Base-by-base conservation (phyloP, 805 yeast genomes). In the Hyphopichia homilentoma region DNA sequence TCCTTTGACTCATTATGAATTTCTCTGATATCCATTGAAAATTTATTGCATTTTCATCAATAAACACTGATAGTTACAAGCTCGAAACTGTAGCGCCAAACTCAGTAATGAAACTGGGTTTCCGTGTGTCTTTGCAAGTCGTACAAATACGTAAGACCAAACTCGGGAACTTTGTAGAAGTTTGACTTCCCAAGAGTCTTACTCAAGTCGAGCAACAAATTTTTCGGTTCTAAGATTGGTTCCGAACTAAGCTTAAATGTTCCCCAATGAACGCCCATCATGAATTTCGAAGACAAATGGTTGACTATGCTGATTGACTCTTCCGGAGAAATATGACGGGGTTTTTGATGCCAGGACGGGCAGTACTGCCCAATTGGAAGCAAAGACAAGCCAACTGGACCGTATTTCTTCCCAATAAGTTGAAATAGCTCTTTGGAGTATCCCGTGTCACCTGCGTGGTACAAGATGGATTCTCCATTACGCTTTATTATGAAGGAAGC, bases 381-480 rank as follows among this genome's bases (percentile, higher is more conserved):
- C 57, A 90, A 68, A 0, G 89, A 85, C 18, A 89, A 61, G 5
- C 38, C 35, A 6, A 65, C 51, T 1, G 70, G 68, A 1, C 94
- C 94, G 50, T 70, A 81, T 18, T 67, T 73, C 23, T 69, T 57
- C 2, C 81, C 76, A 17, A 90, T 81, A n/a, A 76, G 65, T 9
- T 66, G 61, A 56, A 85, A 89, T 30, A 90, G 57, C 19, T 78
- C 95, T 21, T 70, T 48, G n/a, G 81, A 78, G 53, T 85, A 90
- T 0, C 97, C 97, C 0, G 96, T 86, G 50, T 90, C 97, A 7
- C 97, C 97, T 12, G 90, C 95, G 56, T 90, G 97, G 65, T 79
- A 90, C 27, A 89, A 62, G 1, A 88, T 50, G 0, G 96, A 84
- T 43, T 75, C 67, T 0, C 79, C 81, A 41, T 84, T 74, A 36